Percentiles rank a stretch among this genome's conserved stretches.
phyloP scores from a whole-genome alignment of 768 basidiomycete species.

The Mycena galopus region DNA sequence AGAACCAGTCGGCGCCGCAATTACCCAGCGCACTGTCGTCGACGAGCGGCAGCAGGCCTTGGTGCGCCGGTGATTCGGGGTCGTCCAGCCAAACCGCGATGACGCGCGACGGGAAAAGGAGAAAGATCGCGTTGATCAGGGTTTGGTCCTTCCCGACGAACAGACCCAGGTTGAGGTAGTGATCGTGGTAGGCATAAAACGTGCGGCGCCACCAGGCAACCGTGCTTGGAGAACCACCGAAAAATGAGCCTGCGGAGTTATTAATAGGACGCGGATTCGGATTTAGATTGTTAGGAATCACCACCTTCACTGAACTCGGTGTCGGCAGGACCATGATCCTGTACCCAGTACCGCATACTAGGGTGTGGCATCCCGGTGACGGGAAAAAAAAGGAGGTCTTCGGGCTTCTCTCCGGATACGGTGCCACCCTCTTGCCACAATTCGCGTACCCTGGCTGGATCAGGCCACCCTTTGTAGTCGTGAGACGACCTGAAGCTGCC shows the following conservation, averaged over 20 bases:
- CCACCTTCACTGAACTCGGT: slow-evolving; percentile 66
- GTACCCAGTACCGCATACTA: slow-evolving; percentile 53
- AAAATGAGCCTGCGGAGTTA: slow-evolving; percentile 63
- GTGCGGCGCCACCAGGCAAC: slow-evolving; percentile 59
- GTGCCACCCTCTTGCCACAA: slow-evolving; percentile 53
- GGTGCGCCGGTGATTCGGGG: slow-evolving; percentile 40
- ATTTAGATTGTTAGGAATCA: neutral
- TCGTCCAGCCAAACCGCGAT: slow-evolving; percentile 56
- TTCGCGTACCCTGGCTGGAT: slow-evolving; percentile 52
- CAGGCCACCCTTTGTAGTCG: slow-evolving; percentile 63
- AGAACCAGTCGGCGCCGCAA: slow-evolving; percentile 61
- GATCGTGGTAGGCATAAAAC: slow-evolving; percentile 66
- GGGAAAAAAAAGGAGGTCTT: slow-evolving; percentile 66
- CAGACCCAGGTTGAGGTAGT: slow-evolving; percentile 58
- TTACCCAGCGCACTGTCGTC: slow-evolving; percentile 50
- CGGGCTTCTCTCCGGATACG: slow-evolving; percentile 45
- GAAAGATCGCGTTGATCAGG: slow-evolving; percentile 61
- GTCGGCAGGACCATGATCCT: slow-evolving; percentile 64
- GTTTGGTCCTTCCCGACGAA: slow-evolving; percentile 74
- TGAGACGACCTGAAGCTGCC: slow-evolving; percentile 64
- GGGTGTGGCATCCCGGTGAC: slow-evolving; percentile 51
- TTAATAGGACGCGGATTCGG: neutral
- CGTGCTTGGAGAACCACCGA: slow-evolving; percentile 61
- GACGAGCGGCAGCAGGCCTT: slow-evolving; percentile 35
- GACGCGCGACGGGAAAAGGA: slow-evolving; percentile 61